Conservation (phyloP, 805 yeast genomes). For the Phaffomyces antillensis region DNA sequence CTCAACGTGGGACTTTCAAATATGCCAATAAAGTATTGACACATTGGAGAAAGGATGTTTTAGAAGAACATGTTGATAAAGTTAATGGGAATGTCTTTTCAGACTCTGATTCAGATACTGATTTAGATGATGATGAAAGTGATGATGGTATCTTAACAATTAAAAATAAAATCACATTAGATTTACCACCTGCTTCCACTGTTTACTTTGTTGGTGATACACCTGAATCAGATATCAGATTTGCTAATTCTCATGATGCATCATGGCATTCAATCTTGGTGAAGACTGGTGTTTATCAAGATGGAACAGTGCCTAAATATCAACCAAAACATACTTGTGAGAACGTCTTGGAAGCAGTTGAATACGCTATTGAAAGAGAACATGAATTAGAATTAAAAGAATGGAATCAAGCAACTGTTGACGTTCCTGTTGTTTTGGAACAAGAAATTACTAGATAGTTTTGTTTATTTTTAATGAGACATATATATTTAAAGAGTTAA, state of each 20-base stretch:
- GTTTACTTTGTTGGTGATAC: constrained; percentile 89
- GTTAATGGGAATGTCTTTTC: constrained; percentile 26
- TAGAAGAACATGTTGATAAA: constrained; percentile 65
- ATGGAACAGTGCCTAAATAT: constrained; percentile 71
- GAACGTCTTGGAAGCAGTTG: constrained; percentile 74
- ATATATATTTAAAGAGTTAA: too few species aligned
- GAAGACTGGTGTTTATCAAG: constrained; percentile 82
- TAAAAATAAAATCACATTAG: constrained; percentile 38
- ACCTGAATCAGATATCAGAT: constrained; percentile 82
- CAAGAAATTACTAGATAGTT: not conserved
- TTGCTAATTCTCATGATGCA: constrained; percentile 79
- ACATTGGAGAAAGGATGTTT: constrained; percentile 71
- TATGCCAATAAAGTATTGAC: constrained; percentile 74
- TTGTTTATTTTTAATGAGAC: too few species aligned
- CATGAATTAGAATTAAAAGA: constrained; percentile 64
- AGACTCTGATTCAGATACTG: constrained; percentile 22
- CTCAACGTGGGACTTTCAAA: constrained; percentile 79
- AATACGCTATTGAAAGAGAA: constrained; percentile 78
- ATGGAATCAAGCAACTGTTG: constrained; percentile 57
- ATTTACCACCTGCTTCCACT: constrained; percentile 76
- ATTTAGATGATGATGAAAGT: constrained; percentile 19
- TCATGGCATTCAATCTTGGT: constrained; percentile 83
- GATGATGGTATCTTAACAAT: constrained; percentile 38
- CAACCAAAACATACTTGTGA: constrained; percentile 69
- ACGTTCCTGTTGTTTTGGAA: constrained; percentile 40